phyloP scores from a whole-genome alignment of 73 alveolate species.

The Paramecium octaurelia region DNA sequence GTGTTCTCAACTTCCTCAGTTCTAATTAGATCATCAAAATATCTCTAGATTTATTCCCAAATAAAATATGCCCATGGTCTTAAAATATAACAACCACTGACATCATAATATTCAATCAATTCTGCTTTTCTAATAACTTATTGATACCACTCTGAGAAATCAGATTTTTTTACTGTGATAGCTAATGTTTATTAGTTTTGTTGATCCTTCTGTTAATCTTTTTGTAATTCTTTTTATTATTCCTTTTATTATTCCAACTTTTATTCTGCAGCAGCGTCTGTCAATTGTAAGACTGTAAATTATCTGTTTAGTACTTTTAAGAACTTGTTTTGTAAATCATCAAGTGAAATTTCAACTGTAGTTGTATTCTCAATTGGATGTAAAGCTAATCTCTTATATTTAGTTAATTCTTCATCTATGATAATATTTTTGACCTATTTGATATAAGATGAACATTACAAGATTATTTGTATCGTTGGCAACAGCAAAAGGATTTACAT shows the following conservation, averaged over 20 bases:
- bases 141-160: slow-evolving; percentile 94
- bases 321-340: slow-evolving; percentile 63
- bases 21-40: slow-evolving; percentile 89
- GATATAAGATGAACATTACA: slow-evolving; percentile 5
- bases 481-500: slow-evolving; percentile 89
- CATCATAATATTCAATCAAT: slow-evolving; percentile 98
- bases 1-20: slow-evolving; percentile 90
- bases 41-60: slow-evolving; percentile 95
- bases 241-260: slow-evolving; percentile 72
- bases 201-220: not conserved
- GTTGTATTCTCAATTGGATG: slow-evolving; percentile 94
- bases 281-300: not conserved
- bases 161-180: slow-evolving; percentile 81
- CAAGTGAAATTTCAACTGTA: slow-evolving; percentile 80
- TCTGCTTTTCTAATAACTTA: slow-evolving; percentile 97
- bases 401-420: slow-evolving; percentile 79
- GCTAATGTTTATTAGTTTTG: slow-evolving; percentile 78
- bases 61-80: slow-evolving; percentile 99
- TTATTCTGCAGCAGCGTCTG: slow-evolving; percentile 63
- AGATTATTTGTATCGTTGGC: slow-evolving; percentile 84
- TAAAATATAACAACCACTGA: slow-evolving; percentile 97
- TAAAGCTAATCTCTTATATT: slow-evolving; percentile 74
- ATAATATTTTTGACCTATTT: slow-evolving; percentile 64
- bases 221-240: slow-evolving; percentile 32
- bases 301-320: slow-evolving; percentile 7